Percentiles rank a stretch among this genome's conserved stretches.
Conservation (phyloP, 2,329 filamentous ascomycete species). For the Colletotrichum godetiae region DNA sequence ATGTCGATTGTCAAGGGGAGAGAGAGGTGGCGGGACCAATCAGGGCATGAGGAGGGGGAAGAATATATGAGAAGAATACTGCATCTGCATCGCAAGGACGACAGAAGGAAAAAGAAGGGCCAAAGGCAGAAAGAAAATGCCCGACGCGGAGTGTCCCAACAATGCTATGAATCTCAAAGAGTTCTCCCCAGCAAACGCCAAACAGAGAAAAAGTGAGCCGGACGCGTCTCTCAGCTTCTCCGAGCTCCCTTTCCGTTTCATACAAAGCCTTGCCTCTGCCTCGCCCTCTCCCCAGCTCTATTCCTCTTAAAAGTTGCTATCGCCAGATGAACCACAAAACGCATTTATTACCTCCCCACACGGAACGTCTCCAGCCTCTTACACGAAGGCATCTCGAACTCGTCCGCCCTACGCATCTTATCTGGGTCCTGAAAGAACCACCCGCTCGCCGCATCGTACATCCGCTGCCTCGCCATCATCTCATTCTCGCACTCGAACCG, state of each 20-base stretch:
- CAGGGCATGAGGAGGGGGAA: not conserved
- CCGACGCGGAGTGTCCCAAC: not conserved
- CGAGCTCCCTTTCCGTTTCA: not conserved
- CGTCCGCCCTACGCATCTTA: constrained; percentile 78
- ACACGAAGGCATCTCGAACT: constrained; percentile 64
- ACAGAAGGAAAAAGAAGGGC: not conserved
- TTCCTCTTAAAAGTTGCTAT: not conserved
- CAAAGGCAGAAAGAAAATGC: not conserved
- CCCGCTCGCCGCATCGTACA: constrained; percentile 83
- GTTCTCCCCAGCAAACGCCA: constrained; percentile 1
- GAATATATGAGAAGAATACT: constrained; percentile 3
- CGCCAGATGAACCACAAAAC: not conserved
- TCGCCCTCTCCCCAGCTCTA: not conserved
- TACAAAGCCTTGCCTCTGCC: not conserved
- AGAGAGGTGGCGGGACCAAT: too few species aligned
- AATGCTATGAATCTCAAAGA: constrained; percentile 11
- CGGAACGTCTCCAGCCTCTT: constrained; percentile 59
- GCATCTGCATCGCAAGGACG: not conserved
- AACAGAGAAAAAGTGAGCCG: not conserved
- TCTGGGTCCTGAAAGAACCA: constrained; percentile 88
- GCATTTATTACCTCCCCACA: constrained; percentile 36
- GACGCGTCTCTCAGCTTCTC: not conserved
- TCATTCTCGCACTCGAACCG: constrained; percentile 81
- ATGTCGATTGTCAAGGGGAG: not conserved
- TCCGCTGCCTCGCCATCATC: constrained; percentile 69